Evolutionary conservation across 2,329 filamentous ascomycete genomes (phyloP).

Genomic region (Fusarium begoniae): DNA sequence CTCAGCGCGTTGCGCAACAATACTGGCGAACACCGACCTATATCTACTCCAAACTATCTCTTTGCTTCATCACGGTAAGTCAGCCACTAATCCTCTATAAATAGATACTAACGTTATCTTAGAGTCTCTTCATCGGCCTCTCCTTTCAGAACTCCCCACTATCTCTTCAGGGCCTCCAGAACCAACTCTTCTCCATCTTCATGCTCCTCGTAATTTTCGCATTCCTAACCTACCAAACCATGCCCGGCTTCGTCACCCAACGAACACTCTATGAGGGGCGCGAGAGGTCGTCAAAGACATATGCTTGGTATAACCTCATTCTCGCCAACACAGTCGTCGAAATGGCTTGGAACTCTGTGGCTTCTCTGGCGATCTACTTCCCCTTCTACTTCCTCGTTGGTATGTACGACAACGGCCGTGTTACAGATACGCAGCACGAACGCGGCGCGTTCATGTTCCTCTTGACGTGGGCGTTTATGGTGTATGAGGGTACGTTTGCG

Average conservation of each 20-base stretch:
- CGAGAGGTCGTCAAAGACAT: slow-evolving; percentile 83
- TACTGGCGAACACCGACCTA: slow-evolving; percentile 91
- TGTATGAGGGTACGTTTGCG: slow-evolving; percentile 73
- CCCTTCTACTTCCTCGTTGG: slow-evolving; percentile 68
- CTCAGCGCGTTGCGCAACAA: slow-evolving; percentile 79
- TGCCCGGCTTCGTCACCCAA: slow-evolving; percentile 86
- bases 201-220: slow-evolving; percentile 83
- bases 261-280: slow-evolving; percentile 84
- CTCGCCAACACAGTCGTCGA: slow-evolving; percentile 85
- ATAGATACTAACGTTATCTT: too few species aligned
- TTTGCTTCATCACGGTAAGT: slow-evolving; percentile 48
- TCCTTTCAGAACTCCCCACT: slow-evolving; percentile 77
- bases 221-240: slow-evolving; percentile 77
- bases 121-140: slow-evolving; percentile 79
- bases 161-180: slow-evolving; percentile 72
- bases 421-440: slow-evolving; percentile 64
- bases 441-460: slow-evolving; percentile 67
- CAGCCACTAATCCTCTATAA: accelerated
- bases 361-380: not conserved
- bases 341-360: slow-evolving; percentile 77
- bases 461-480: slow-evolving; percentile 68
- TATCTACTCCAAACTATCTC: slow-evolving; percentile 80
- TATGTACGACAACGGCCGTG: slow-evolving; percentile 73
- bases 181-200: slow-evolving; percentile 86
- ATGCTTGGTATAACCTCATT: slow-evolving; percentile 86